Evolutionary conservation across 208 protist genomes (phyloP).

Genomic region (Crithidia brevicula): DNA sequence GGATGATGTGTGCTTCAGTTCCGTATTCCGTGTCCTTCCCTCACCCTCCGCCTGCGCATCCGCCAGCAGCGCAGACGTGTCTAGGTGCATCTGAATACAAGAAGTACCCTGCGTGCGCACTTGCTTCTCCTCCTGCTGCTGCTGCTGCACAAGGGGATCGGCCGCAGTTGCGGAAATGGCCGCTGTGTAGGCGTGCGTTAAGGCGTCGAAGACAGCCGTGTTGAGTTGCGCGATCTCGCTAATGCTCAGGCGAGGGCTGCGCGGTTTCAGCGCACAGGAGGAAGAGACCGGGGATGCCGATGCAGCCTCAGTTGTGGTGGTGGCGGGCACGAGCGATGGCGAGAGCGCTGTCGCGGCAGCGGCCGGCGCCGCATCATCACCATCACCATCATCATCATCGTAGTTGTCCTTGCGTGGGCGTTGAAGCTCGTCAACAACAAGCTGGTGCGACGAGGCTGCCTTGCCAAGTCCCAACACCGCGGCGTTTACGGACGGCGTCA

Average conservation of each 20-base stretch:
- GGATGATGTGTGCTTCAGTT: too few species aligned
- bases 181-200: constrained; percentile 5
- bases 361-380: background rate
- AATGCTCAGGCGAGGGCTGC: too few species aligned
- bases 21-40: too few species aligned
- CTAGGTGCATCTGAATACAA: constrained; percentile 17
- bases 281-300: too few species aligned
- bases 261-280: too few species aligned
- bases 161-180: background rate
- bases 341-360: too few species aligned
- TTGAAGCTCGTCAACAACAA: too few species aligned
- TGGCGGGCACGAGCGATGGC: too few species aligned
- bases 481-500: background rate
- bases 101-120: background rate
- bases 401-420: too few species aligned
- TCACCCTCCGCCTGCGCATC: constrained; percentile 12
- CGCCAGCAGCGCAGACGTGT: constrained; percentile 23
- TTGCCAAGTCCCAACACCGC: too few species aligned
- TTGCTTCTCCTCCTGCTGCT: background rate
- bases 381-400: background rate
- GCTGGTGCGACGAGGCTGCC: too few species aligned
- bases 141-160: background rate
- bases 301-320: too few species aligned
- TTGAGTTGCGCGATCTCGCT: constrained; percentile 28
- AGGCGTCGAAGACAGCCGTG: constrained; percentile 30